Evolutionary conservation across 2,329 filamentous ascomycete species (phyloP), one percentile per base, ranked within the genome.

Genomic region (Colletotrichum tamarilloi): DNA sequence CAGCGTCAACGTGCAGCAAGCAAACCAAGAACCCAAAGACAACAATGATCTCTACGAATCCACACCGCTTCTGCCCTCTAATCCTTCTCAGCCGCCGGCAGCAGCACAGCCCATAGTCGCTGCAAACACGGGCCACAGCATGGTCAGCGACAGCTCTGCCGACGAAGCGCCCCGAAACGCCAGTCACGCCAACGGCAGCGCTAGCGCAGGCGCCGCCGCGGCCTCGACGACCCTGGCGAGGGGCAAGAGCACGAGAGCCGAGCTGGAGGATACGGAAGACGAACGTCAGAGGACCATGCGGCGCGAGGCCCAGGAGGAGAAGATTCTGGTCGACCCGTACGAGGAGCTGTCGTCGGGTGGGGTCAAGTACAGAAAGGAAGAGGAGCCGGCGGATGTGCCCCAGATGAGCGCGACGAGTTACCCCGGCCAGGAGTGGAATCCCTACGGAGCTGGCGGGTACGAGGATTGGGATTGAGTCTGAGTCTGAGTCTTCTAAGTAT

Each of bases 401-500:
- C 83, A 86, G 72, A 93, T 94, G 92, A 88, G 85, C 60, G 91
- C 91, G 7, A 92, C 91, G 14, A 91, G 88, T 78, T 94, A 93
- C 80, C 92, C 92, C 0, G 92, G 92, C 0, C 90, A 93, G 82
- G 92, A 93, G 80, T 94, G 92, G 91, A 89, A 89, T 76, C 91
- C 91, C 2, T 89, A 88, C 38, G 81, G 81, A 12, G 59, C 38
- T 7, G 69, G 72, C 8, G 65, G 67, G n/a, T 73, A 70, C 38
- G 75, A 75, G 24, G 74, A 74, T 11, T 63, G 70, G 67, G 67
- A 76, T 24, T 74, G 56, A 57, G 42, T 9, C 4, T 24, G 5
- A 22, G 26, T 26, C 26, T 26, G 26, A 26, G 26, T 26, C 30
- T 8, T 38, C 32, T 5, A 12, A 16, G 11, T 57, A 52, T 30